Base-by-base conservation (phyloP, 371 early-diverging fungal species). In the Choanephora cucurbitarum region DNA sequence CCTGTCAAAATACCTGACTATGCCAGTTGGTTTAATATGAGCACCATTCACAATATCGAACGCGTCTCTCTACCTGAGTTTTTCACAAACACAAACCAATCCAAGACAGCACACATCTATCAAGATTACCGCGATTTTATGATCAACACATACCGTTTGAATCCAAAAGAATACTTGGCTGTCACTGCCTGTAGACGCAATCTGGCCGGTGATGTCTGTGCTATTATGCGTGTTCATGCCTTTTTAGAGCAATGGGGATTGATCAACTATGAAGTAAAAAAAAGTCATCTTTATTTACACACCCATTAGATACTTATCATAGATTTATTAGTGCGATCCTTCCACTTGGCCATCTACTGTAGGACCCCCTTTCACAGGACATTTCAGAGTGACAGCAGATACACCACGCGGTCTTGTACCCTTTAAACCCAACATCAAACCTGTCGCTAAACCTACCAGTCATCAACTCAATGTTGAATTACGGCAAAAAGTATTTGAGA, bases 161-260 rank as follows among this genome's bases (percentile, higher is more conserved):
- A 93, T 70, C 98, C 99, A 3, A 71, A 80, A 18, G 97, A 97
- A 66, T 99, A 99, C 62, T 76, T 98, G 50, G 96, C 98, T 9
- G 93, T 99, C 13, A 98, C 98, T 1, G 97, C 98, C 0, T 96
- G 96, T 73, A 77, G 98, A 57, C 82, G 97, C 41, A 93, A 95
- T 68, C 68, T 98, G 51, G 92, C 96, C 1, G 97, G 97, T 31
- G 99, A 99, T 80, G 97, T 99, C 4, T 95, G 97, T 65, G 91
- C 96, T 14, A 94, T 99, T 57, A 92, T 98, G 72, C 81, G 97
- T 23, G 95, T 99, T 1, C 98, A 98, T 76, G 93, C 97, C 6
- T 98, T 99, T 65, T 73, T 98, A 46, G 99, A 99, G 72, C 98
- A 98, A 71, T 99, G 99, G 99, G 99, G 99, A 1, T 78, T 99